Percentiles rank a stretch among this genome's conserved stretches.
phyloP scores from a whole-genome alignment of 2,329 filamentous ascomycete species.

The Alternaria triticimaculans region DNA sequence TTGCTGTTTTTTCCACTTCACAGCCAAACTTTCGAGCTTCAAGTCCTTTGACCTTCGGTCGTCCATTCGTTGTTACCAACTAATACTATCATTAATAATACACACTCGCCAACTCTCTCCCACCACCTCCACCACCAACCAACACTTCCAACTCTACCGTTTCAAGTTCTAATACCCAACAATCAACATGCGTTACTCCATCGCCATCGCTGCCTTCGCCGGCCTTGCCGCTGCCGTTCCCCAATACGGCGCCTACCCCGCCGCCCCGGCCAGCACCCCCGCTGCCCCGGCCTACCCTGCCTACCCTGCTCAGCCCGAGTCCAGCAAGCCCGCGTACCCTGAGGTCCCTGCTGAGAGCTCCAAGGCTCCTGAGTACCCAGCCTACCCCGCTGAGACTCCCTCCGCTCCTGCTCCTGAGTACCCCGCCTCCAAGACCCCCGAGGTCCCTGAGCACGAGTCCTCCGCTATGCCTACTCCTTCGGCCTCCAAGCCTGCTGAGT shows the following conservation, averaged over 20 bases:
- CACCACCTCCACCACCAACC: constrained; percentile 15
- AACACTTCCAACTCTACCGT: constrained; percentile 24
- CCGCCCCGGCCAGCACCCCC: constrained; percentile 14
- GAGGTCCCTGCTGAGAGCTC: neutral
- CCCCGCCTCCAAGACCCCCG: constrained; percentile 11
- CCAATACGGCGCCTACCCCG: constrained; percentile 29
- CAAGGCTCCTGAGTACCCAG: constrained; percentile 17
- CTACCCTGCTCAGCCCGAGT: constrained; percentile 7
- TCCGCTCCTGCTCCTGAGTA: constrained; percentile 6
- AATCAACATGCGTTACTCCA: constrained; percentile 50
- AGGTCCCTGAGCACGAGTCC: constrained; percentile 16
- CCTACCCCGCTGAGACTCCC: constrained; percentile 3
- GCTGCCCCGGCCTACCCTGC: constrained; percentile 26
- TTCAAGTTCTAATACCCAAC: constrained; percentile 40
- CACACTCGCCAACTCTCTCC: constrained; percentile 23
- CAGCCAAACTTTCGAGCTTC: constrained; percentile 47
- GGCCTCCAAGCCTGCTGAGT: constrained; percentile 1
- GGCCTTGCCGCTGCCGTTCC: constrained; percentile 41
- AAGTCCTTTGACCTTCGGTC: constrained; percentile 51
- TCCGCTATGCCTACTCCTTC: constrained; percentile 7
- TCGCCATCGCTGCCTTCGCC: constrained; percentile 43
- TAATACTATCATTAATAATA: constrained; percentile 51
- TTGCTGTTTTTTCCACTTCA: constrained; percentile 40
- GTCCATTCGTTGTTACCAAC: constrained; percentile 52
- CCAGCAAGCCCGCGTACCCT: constrained; percentile 14